Evolutionary conservation across 352 stramenopile genomes (phyloP).

Genomic region (Phytophthora brassicae): DNA sequence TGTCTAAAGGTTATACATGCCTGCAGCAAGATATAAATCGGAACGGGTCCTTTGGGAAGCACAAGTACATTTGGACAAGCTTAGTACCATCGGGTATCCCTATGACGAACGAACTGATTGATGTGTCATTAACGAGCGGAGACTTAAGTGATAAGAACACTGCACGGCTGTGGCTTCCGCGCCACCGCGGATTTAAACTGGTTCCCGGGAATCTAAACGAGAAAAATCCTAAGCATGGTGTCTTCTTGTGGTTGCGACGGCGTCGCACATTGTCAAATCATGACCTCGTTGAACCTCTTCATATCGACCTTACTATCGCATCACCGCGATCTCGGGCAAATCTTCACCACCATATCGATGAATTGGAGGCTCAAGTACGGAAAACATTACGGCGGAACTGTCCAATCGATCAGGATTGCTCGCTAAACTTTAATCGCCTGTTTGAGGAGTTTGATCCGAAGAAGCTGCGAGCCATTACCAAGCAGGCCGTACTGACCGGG

Average conservation of each 20-base stretch:
- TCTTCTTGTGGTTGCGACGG: constrained; percentile 70
- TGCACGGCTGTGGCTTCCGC: constrained; percentile 65
- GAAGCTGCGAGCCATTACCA: constrained; percentile 51
- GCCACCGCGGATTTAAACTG: constrained; percentile 75
- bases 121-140: constrained; percentile 62
- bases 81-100: constrained; percentile 49
- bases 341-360: constrained; percentile 57
- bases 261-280: constrained; percentile 37
- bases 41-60: constrained; percentile 61
- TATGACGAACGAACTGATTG: constrained; percentile 63
- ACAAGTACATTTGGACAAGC: constrained; percentile 79
- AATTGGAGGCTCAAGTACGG: constrained; percentile 69
- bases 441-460: constrained; percentile 83
- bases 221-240: constrained; percentile 49
- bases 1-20: constrained; percentile 73
- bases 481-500: constrained; percentile 46
- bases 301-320: constrained; percentile 33
- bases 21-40: constrained; percentile 75
- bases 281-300: constrained; percentile 55
- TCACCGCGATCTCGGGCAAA: constrained; percentile 48
- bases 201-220: constrained; percentile 70
- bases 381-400: constrained; percentile 72
- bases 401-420: constrained; percentile 71
- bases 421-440: constrained; percentile 69
- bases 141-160: constrained; percentile 69